Evolutionary conservation across 208 protist genomes (phyloP).

Genomic region (Vickermania spadyakhi): DNA sequence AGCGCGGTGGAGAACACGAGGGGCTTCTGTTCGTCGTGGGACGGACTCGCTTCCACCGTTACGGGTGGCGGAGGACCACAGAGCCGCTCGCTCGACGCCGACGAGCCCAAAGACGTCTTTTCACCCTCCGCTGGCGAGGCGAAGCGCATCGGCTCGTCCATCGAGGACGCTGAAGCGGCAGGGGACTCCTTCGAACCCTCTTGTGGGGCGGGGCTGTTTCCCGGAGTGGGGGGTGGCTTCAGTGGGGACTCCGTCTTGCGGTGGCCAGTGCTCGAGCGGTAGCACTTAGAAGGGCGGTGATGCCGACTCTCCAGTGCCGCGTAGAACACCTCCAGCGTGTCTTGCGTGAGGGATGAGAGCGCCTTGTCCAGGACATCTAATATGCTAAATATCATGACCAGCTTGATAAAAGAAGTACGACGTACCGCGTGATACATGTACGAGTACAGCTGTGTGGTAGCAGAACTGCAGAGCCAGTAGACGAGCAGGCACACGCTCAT

Average conservation of each 20-base stretch:
- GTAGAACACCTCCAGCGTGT: slow-evolving; percentile 84
- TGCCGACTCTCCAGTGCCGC: slow-evolving; percentile 10
- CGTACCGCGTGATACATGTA: slow-evolving; percentile 81
- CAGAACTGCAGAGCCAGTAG: slow-evolving; percentile 3
- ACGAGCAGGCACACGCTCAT: slow-evolving; percentile 20
- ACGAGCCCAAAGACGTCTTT: too few relatives aligned
- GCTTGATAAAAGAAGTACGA: slow-evolving; percentile 86
- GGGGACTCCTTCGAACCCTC: not conserved
- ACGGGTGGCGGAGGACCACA: not conserved
- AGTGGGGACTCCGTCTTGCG: not conserved
- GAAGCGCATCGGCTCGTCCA: not conserved
- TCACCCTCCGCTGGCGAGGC: not conserved
- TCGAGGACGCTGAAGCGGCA: not conserved
- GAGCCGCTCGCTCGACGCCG: not conserved
- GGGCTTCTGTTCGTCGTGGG: not conserved
- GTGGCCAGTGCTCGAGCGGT: not conserved
- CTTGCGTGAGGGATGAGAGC: slow-evolving; percentile 84
- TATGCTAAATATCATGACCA: slow-evolving; percentile 94
- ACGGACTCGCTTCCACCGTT: not conserved
- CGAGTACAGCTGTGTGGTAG: slow-evolving; percentile 36
- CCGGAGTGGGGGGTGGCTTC: not conserved
- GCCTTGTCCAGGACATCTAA: slow-evolving; percentile 89
- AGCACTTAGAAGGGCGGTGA: not conserved
- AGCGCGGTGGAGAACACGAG: slow-evolving; percentile 10
- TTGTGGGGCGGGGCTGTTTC: not conserved